phyloP scores from a whole-genome alignment of 352 stramenopile genomes.

The Globisporangium uncinulatum region DNA sequence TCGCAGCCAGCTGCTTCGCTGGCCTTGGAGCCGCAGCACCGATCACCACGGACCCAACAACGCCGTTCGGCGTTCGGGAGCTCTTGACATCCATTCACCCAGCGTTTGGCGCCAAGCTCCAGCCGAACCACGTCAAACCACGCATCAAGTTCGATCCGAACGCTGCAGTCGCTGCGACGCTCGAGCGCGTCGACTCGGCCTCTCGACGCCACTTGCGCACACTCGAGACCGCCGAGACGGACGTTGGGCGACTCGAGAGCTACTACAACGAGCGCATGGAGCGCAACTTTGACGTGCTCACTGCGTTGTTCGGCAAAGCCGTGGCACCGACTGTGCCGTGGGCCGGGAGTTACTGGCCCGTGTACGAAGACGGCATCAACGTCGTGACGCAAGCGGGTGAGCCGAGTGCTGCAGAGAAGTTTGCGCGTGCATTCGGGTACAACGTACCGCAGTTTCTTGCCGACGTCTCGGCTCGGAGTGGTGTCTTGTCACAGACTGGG shows the following conservation, averaged over 20 bases:
- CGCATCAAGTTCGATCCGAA: too few relatives aligned
- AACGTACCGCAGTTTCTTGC: conserved; percentile 19
- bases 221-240: too few relatives aligned
- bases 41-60: too few relatives aligned
- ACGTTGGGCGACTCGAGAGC: conserved; percentile 25
- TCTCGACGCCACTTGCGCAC: too few relatives aligned
- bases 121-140: too few relatives aligned
- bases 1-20: too few relatives aligned
- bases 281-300: conserved; percentile 13
- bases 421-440: conserved; percentile 15
- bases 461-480: conserved; percentile 14
- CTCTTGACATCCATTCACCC: too few relatives aligned
- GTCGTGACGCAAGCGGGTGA: conserved; percentile 18
- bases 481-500: conserved; percentile 10
- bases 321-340: conserved; percentile 22
- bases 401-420: conserved; percentile 23
- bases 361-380: conserved; percentile 60
- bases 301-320: conserved; percentile 3
- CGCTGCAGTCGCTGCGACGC: too few relatives aligned
- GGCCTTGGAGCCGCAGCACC: too few relatives aligned
- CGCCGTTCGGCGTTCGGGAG: too few relatives aligned
- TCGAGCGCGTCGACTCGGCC: too few relatives aligned
- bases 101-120: too few relatives aligned
- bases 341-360: conserved; percentile 52
- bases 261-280: conserved; percentile 23